Evolutionary conservation across 805 yeast species (phyloP).

Genomic region (Schwanniomyces sp.): DNA sequence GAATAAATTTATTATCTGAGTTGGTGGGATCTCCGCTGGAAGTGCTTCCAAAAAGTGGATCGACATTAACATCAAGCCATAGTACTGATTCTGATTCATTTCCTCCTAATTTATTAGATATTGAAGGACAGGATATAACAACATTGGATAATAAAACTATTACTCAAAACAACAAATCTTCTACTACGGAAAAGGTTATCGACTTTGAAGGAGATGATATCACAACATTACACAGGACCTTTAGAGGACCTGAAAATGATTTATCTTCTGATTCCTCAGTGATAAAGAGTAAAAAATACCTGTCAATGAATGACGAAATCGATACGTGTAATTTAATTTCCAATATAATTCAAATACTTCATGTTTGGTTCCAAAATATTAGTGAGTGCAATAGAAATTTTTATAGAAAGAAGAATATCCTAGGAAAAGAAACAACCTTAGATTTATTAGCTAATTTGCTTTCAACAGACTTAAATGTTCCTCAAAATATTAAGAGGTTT

Average conservation of each 20-base stretch:
- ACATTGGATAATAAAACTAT: constrained; percentile 11
- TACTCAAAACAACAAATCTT: not conserved
- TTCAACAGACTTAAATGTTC: not conserved
- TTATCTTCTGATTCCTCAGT: not conserved
- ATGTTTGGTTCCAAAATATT: constrained; percentile 20
- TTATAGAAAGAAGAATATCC: not conserved
- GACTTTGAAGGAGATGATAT: constrained; percentile 22
- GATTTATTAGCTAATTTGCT: not conserved
- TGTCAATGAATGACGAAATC: not conserved
- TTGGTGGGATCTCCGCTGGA: constrained; percentile 15
- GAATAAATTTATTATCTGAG: constrained; percentile 17
- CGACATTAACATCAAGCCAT: not conserved
- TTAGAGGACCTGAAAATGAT: not conserved
- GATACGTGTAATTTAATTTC: constrained; percentile 20
- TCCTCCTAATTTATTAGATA: constrained; percentile 3
- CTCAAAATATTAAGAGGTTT: not conserved
- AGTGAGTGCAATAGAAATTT: constrained; percentile 2
- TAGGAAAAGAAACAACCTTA: not conserved
- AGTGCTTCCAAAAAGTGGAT: not conserved
- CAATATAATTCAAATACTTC: constrained; percentile 22
- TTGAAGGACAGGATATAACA: constrained; percentile 23
- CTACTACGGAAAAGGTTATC: not conserved
- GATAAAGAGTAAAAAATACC: constrained; percentile 7
- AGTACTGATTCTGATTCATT: not conserved
- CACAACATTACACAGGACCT: constrained; percentile 13